phyloP scores from a whole-genome alignment of 768 basidiomycete genomes.

The Lentinula detonsa region DNA sequence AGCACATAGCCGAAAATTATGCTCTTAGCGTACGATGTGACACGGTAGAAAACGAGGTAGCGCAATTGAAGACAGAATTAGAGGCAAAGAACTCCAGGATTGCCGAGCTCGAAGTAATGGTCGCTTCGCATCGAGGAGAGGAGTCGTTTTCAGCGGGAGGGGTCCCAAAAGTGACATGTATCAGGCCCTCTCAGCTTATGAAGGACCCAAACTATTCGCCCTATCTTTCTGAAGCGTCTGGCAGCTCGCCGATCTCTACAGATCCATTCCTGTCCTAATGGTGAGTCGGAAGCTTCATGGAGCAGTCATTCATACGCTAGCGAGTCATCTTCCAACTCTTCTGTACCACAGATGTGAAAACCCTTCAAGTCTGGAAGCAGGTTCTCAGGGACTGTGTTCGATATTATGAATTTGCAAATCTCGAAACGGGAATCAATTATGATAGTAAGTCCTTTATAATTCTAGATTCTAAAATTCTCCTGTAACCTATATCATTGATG shows the following conservation, averaged over 20 bases:
- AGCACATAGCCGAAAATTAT: not conserved
- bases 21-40: not conserved
- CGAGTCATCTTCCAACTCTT: not conserved
- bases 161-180: not conserved
- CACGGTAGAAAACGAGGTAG: not conserved
- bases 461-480: too few species aligned
- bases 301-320: not conserved
- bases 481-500: too few species aligned
- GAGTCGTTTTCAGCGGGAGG: not conserved
- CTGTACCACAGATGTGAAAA: not conserved
- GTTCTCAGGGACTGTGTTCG: not conserved
- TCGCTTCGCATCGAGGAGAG: not conserved
- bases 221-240: not conserved
- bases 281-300: not conserved
- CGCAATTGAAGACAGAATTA: not conserved
- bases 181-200: not conserved
- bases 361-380: not conserved
- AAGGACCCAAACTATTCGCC: not conserved
- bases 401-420: not conserved
- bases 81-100: not conserved
- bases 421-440: not conserved
- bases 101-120: not conserved
- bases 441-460: not conserved
- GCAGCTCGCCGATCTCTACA: not conserved
- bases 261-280: not conserved